Evolutionary conservation across 2,329 filamentous ascomycete genomes (phyloP), one percentile per base, ranked within the genome.

Genomic region (Monosporascus cannonballus): DNA sequence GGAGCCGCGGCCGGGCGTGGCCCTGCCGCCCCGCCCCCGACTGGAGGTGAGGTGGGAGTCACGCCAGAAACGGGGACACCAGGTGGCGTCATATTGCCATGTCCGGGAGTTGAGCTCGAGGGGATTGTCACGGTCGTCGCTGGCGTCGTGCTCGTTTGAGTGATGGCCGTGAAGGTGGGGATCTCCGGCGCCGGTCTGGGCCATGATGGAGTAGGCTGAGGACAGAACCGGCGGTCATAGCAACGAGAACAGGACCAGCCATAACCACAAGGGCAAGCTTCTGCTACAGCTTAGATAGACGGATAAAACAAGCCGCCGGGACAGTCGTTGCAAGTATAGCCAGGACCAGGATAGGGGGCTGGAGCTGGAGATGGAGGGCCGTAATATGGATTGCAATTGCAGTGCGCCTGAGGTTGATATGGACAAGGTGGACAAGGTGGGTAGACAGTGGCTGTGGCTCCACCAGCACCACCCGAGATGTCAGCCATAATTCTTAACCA

Each of bases 191-290:
- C 20, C 18, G 59, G 61, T 25, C 53, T 59, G 6, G 53, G 52
- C 17, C 54, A 51, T 9, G 47, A 53, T 14, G 53, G 41, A 34
- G 64, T 64, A 30, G 64, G 62, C 11, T 51, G 34, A 18, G 68
- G 66, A 20, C 69, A 71, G 47, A 71, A 71, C 67, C 69, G 71
- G n/a, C 68, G 67, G 18, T 62, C 62, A 41, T 63, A 55, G 49
- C 69, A 71, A 52, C 70, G 62, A 51, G 59, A 65, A 54, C 69
- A 71, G 24, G 68, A 64, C 68, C 69, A 71, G 22, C 69, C 69
- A 53, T 63, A 67, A 9, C 69, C 68, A 47, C 68, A 70, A 37
- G 68, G 69, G 17, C 64, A 67, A 39, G 66, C 50, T 25, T 62
- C 62, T 11, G 68, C 68, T 3, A 69, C 64, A 11, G 67, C 69